phyloP scores from a whole-genome alignment of 768 basidiomycete genomes.

The Boletus rubescentipes region DNA sequence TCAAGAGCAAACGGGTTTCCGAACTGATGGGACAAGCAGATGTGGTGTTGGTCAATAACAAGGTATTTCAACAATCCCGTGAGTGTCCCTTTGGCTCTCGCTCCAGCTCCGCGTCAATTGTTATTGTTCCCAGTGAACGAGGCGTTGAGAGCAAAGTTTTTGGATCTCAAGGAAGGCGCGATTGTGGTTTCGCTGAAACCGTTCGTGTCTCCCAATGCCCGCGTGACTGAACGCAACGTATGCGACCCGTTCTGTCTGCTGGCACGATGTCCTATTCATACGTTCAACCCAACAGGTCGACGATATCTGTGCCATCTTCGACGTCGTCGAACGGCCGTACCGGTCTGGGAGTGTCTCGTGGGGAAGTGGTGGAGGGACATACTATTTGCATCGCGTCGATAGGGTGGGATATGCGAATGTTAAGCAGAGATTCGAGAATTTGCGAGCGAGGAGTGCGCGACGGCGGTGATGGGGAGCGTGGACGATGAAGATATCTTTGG shows the following conservation, averaged over 20 bases:
- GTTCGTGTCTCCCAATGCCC: slow-evolving; percentile 73
- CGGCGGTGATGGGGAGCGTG: slow-evolving; percentile 17
- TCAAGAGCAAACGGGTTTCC: slow-evolving; percentile 61
- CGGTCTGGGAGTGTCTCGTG: slow-evolving; percentile 78
- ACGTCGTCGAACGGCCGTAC: slow-evolving; percentile 67
- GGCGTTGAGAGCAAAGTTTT: slow-evolving; percentile 80
- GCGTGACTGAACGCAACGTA: slow-evolving; percentile 84
- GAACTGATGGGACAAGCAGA: slow-evolving; percentile 79
- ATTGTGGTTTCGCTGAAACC: slow-evolving; percentile 87
- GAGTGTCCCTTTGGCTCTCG: slow-evolving; percentile 34
- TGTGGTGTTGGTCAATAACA: slow-evolving; percentile 89
- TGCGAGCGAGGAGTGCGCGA: slow-evolving; percentile 33
- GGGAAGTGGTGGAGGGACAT: slow-evolving; percentile 68
- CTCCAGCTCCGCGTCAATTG: too few species aligned
- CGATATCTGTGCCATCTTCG: slow-evolving; percentile 81
- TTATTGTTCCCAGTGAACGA: slow-evolving; percentile 79
- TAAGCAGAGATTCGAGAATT: slow-evolving; percentile 54
- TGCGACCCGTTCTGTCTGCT: slow-evolving; percentile 21
- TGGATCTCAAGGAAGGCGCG: slow-evolving; percentile 93
- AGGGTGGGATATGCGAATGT: slow-evolving; percentile 66
- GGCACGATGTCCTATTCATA: background rate
- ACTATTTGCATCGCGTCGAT: slow-evolving; percentile 78
- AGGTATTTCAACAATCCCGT: slow-evolving; percentile 75
- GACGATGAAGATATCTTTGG: background rate
- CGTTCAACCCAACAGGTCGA: slow-evolving; percentile 48